Percentiles rank a stretch among this genome's conserved stretches.
Conservation (phyloP, 148 eudicot genomes). For the Cornus controversa region DNA sequence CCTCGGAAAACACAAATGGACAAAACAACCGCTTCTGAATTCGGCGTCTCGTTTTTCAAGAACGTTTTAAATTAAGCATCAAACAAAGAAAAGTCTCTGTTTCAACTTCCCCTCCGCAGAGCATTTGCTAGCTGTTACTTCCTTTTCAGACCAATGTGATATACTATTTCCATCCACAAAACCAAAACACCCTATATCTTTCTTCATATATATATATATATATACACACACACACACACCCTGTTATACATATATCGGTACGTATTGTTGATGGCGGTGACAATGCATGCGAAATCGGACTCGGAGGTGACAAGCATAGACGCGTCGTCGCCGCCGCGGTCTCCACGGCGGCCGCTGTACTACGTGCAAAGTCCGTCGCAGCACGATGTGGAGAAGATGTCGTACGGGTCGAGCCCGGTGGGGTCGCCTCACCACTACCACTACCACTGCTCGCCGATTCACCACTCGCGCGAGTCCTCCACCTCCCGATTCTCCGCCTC, state of each 20-base stretch:
- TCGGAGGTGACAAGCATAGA: constrained; percentile 72
- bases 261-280: constrained; percentile 19
- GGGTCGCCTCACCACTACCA: constrained; percentile 43
- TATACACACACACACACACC: too few species aligned
- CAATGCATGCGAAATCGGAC: constrained; percentile 75
- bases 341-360: constrained; percentile 63
- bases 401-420: constrained; percentile 54
- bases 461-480: constrained; percentile 82
- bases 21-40: background rate
- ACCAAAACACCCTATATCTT: background rate
- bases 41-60: background rate
- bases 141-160: background rate
- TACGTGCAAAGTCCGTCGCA: constrained; percentile 85
- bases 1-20: background rate
- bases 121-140: background rate
- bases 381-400: constrained; percentile 54
- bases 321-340: constrained; percentile 64
- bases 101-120: background rate
- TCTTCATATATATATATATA: background rate
- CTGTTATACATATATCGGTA: background rate
- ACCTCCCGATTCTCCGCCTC: constrained; percentile 69
- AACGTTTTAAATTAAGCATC: background rate
- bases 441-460: constrained; percentile 76
- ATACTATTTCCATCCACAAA: background rate
- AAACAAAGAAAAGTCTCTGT: background rate